Evolutionary conservation across 164 flowering plant species (phyloP).

Genomic region (Aristolochia fimbriata): DNA sequence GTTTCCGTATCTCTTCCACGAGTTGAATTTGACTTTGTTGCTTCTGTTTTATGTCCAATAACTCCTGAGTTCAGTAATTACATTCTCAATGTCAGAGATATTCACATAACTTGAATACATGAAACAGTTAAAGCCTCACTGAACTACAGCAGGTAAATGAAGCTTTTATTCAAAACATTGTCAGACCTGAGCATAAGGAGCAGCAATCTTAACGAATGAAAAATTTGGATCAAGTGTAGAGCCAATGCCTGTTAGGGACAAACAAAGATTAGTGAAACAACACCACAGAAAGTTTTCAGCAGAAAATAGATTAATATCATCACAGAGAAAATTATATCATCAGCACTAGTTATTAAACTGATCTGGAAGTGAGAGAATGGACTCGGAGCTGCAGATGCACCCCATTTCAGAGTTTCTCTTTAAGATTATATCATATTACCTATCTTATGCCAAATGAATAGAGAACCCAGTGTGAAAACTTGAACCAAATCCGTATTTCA

Average conservation of each 20-base stretch:
- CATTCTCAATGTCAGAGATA: background rate
- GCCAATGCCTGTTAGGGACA: slow-evolving; percentile 58
- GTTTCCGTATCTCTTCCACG: slow-evolving; percentile 66
- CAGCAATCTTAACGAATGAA: slow-evolving; percentile 83
- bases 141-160: background rate
- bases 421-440: background rate
- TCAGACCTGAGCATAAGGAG: slow-evolving; percentile 86
- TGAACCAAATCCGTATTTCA: background rate
- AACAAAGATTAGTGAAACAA: slow-evolving; percentile 8
- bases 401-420: background rate
- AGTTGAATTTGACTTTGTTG: slow-evolving; percentile 51
- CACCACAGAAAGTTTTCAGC: background rate
- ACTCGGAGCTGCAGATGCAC: background rate
- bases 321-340: background rate
- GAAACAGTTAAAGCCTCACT: background rate
- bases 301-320: background rate
- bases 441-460: background rate
- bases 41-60: slow-evolving; percentile 50
- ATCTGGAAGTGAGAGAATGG: background rate
- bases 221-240: slow-evolving; percentile 70
- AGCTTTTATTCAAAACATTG: background rate
- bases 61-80: slow-evolving; percentile 42
- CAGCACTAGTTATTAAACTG: background rate
- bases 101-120: background rate
- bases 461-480: background rate